Base-by-base conservation (phyloP, 1,139 yeast genomes). In the Debaryomyces subglobosus region DNA sequence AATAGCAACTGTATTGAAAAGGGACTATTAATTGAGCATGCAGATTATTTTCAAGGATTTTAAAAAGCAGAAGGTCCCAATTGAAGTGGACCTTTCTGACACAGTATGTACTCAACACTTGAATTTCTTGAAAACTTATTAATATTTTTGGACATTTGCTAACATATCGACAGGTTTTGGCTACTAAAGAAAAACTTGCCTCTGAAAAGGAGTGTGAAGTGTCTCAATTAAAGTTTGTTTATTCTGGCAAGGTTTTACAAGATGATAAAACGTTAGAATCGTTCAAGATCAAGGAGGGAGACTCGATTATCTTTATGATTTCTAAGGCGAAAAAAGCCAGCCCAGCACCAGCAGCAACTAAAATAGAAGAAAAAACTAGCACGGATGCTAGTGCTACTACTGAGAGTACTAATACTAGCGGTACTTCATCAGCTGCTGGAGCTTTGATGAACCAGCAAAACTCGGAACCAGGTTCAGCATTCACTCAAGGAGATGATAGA, bases 291-390 rank as follows among this genome's bases (percentile, higher is more conserved):
- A 90, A 89, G 65, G 96, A 89, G 46, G 91, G 90, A 47, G 97
- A 91, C 62, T 92, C 92, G 57, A 84, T 94, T 50, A 92, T 94
- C 53, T 92, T 91, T 68, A 94, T 94, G 98, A 81, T 90, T 46
- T 81, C 91, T 43, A 72, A 71, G 57, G 70, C 81, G 10, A 78
- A 78, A 62, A 72, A 72, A 55, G 56, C 71, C 7, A 49, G 39
- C 1, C 54, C 64, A 15, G 57, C 56, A 25, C 53, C 65, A 23
- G 57, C 55, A 25, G 53, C 65, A 24, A 56, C 29, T 5, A 41
- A 48, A 12, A 29, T 41, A 18, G 39, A 55, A 36, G 51, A 12
- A 23, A 20, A 55, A 16, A 24, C 57, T 12, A 30, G 46, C 6
- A 41, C 37, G 12, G 53, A 48, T 13, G 35, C 47, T 3, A 27